Base-by-base conservation (phyloP, 352 stramenopile species). In the Globisporangium sylvaticum region DNA sequence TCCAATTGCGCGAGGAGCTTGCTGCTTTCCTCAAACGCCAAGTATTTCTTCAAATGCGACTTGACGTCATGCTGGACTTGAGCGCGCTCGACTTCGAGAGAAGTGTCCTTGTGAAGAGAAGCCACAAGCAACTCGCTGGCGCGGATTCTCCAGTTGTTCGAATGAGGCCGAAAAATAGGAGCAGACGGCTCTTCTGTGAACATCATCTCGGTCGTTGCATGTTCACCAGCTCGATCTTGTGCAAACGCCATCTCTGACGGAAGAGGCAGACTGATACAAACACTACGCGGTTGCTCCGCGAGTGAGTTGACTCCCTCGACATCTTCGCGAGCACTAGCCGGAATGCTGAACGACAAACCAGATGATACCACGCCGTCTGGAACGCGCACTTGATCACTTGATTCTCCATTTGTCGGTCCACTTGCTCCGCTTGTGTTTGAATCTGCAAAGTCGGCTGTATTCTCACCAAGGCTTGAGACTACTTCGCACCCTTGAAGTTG, bases 101-200 rank as follows among this genome's bases (percentile, higher is more conserved):
- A 54, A 37, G 70, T 76, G 25, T 73, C 58, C 55, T 56, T 65
- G 27, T 61, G 62, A 48, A 85, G 61, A 20, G 77, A 79, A 39
- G 66, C 60, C 66, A 79, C 74, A 9, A 80, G 67, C 44, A 72
- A 42, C 8, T 71, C 73, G 31, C 81, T 85, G 25, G 74, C 78
- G 8, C 64, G 60, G 58, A 74, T 69, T 25, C 65, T 64, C 27
- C 74, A 66, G 3, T 58, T 83, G 31, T 59, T 56, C 25, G 57
- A 53, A 57, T 31, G 42, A 27, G 8, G 44, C 27, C 46, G 54
- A 7, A 46, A 6, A 20, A 22, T 10, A 7, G 12, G 0, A n/a
- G 25, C 25, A 32, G 24, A 10, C 1, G 9, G 4, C 14, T n/a
- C 2, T 46, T 58, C 18, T 31, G 27, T 12, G 31, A 1, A 20